phyloP scores from a whole-genome alignment of 495 filamentous ascomycete species.

The Pyrenula massariospora region DNA sequence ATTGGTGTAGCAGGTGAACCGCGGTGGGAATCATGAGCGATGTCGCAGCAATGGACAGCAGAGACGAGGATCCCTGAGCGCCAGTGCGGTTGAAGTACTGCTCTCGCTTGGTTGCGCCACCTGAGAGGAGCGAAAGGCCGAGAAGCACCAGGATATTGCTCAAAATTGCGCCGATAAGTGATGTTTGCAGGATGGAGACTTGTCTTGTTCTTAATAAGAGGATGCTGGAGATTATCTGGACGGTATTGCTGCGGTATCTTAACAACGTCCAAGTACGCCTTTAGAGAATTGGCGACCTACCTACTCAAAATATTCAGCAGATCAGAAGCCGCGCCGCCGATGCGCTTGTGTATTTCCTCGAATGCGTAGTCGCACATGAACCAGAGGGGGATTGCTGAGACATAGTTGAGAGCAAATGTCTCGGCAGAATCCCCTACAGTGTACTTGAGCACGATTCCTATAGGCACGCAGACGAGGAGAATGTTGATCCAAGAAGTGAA shows the following conservation, averaged over 20 bases:
- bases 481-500: not conserved
- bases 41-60: not conserved
- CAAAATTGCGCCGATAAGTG: not conserved
- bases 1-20: not conserved
- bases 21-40: not conserved
- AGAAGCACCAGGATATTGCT: not conserved
- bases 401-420: not conserved
- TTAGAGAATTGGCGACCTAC: not conserved
- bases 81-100: not conserved
- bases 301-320: not conserved
- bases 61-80: not conserved
- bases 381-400: not conserved
- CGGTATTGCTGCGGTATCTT: not conserved
- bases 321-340: not conserved
- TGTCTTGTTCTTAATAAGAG: not conserved
- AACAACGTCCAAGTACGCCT: not conserved
- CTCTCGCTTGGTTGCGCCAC: not conserved
- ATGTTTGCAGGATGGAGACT: not conserved
- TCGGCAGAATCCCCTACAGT: not conserved
- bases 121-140: not conserved
- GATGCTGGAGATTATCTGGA: not conserved
- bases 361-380: not conserved
- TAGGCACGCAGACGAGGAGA: not conserved
- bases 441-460: not conserved
- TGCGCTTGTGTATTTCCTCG: not conserved